phyloP scores from a whole-genome alignment of 805 yeast genomes.

The Cyberlindnera maritima region DNA sequence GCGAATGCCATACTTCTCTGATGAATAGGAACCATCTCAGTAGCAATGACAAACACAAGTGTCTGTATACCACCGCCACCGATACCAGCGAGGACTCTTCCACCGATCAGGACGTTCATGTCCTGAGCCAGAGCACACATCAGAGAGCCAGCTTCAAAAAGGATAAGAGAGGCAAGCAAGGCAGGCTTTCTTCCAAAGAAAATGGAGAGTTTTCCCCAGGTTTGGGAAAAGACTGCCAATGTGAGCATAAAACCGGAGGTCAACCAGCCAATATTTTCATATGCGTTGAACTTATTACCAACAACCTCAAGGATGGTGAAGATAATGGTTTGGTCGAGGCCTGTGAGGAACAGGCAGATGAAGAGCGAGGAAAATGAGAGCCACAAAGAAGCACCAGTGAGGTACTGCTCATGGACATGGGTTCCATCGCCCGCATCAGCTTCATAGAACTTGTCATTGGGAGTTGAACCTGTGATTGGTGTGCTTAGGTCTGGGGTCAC shows the following conservation, averaged over 20 bases:
- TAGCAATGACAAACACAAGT: constrained; percentile 51
- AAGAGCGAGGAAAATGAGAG: constrained; percentile 23
- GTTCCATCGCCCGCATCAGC: constrained; percentile 28
- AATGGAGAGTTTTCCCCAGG: constrained; percentile 58
- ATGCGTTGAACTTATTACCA: constrained; percentile 48
- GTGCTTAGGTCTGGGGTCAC: neutral
- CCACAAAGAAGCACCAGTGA: constrained; percentile 14
- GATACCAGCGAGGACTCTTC: constrained; percentile 66
- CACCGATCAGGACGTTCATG: constrained; percentile 65
- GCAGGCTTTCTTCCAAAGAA: constrained; percentile 51
- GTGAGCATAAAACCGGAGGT: constrained; percentile 54
- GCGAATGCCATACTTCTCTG: constrained; percentile 24
- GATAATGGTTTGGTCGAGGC: constrained; percentile 58
- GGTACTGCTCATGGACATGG: constrained; percentile 18
- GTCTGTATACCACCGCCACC: constrained; percentile 72
- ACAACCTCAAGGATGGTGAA: constrained; percentile 48
- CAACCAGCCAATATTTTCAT: constrained; percentile 57
- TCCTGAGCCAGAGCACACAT: constrained; percentile 51
- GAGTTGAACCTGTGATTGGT: neutral
- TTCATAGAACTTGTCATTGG: constrained; percentile 16
- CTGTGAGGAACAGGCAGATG: constrained; percentile 18
- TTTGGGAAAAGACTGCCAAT: constrained; percentile 48
- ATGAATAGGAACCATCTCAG: constrained; percentile 44
- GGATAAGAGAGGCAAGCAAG: constrained; percentile 9
- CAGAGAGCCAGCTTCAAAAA: constrained; percentile 64